Evolutionary conservation across 176 grass and related monocot genomes (phyloP).

Genomic region (Rhynchospora breviuscula): DNA sequence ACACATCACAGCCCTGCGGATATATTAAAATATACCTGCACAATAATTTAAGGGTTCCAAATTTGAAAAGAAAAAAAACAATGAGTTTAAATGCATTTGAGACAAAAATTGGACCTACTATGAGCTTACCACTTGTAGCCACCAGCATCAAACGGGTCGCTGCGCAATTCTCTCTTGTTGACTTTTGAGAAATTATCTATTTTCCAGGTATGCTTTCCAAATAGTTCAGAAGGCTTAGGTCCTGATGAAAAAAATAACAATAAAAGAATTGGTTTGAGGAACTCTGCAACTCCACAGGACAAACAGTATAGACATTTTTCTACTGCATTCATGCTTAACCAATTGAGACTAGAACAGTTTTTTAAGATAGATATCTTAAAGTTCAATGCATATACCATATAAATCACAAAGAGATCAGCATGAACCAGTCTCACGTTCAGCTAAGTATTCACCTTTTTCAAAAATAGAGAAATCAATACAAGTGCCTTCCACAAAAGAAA

Average conservation of each 20-base stretch:
- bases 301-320: slow-evolving; percentile 5
- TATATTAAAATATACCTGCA: slow-evolving; percentile 99
- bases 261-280: slow-evolving; percentile 7
- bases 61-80: slow-evolving; percentile 1
- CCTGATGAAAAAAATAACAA: slow-evolving; percentile 35
- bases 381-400: background rate
- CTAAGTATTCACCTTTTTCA: background rate
- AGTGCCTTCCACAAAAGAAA: slow-evolving; percentile 14
- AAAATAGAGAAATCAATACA: background rate
- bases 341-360: background rate
- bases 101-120: slow-evolving; percentile 11
- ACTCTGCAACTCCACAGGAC: slow-evolving; percentile 1
- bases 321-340: background rate
- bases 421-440: background rate
- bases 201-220: slow-evolving; percentile 78
- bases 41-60: slow-evolving; percentile 26
- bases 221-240: slow-evolving; percentile 69
- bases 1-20: slow-evolving; percentile 93
- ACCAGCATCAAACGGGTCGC: slow-evolving; percentile 92
- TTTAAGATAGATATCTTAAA: background rate
- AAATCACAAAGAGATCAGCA: slow-evolving; percentile 1
- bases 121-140: slow-evolving; percentile 86
- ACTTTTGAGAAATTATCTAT: slow-evolving; percentile 92
- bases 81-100: slow-evolving; percentile 6
- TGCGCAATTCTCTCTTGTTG: slow-evolving; percentile 90